Base-by-base conservation (phyloP, 2,329 filamentous ascomycete genomes). In the Graphilbum fragrans region DNA sequence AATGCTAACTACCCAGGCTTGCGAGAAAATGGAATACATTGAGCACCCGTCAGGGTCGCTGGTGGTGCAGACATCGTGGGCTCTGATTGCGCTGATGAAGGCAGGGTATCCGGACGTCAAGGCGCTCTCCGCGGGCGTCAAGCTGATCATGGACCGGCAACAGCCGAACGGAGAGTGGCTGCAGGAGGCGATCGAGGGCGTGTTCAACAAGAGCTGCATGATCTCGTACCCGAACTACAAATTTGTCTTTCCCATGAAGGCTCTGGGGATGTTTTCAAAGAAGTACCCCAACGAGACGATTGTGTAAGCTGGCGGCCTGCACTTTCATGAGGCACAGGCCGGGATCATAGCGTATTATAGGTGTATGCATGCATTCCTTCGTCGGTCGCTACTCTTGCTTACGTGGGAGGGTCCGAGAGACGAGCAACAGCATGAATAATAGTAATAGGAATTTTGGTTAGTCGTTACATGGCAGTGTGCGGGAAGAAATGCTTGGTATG, bases 201-300 rank as follows among this genome's bases (percentile, higher is more conserved):
- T 98, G 11, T 98, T 98, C 64, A 98, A 98, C 64, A 94, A 95
- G 68, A 92, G 81, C 54, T 96, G 90, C 69, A 96, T 95, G 86
- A 98, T 98, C 50, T 92, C 86, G 1, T 98, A 98, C 56, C 90
- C 90, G 35, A 98, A 98, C 68, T 98, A 98, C 70, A 98, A 96
- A 67, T 92, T 94, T 59, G 84, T 82, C 44, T 98, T 95, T 62
- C 80, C 90, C 1, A 83, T 96, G 57, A 94, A 93, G 64, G 92
- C 92, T 2, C 60, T 98, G 49, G 92, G 92, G 5, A 82, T 95
- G 76, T 98, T 86, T 67, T 77, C 82, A 5, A 72, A 67, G 52
- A 75, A 70, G 48, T 88, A 81, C 49, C 82, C 82, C 1, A 69
- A 85, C 45, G 73, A 80, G 43, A 69, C 65, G 52, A 58, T 84